phyloP scores from a whole-genome alignment of 306 rosid genomes.

The peach (Prunus persica) region DNA sequence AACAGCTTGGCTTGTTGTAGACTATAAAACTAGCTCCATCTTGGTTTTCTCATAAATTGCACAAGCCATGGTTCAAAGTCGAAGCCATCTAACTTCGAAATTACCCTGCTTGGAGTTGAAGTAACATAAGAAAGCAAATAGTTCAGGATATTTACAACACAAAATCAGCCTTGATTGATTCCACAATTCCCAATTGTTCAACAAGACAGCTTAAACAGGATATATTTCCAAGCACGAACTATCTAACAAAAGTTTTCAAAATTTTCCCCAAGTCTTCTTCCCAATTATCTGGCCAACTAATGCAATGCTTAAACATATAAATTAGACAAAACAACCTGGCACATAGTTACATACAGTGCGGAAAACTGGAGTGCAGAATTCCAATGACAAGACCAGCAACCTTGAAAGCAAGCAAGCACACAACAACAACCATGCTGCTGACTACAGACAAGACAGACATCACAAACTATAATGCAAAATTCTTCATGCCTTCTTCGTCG shows the following conservation, averaged over 20 bases:
- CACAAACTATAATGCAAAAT: slow-evolving; percentile 53
- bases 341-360: slow-evolving; percentile 67
- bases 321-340: slow-evolving; percentile 37
- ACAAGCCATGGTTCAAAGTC: background rate
- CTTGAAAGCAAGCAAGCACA: slow-evolving; percentile 40
- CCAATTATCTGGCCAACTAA: slow-evolving; percentile 42
- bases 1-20: background rate
- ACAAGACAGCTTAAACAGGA: slow-evolving; percentile 40
- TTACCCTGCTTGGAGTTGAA: background rate
- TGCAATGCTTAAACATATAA: slow-evolving; percentile 43
- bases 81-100: background rate
- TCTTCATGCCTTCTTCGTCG: slow-evolving; percentile 51
- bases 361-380: slow-evolving; percentile 46
- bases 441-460: slow-evolving; percentile 54
- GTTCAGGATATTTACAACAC: slow-evolving; percentile 24
- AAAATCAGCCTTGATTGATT: slow-evolving; percentile 43
- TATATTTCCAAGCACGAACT: slow-evolving; percentile 30
- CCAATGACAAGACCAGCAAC: slow-evolving; percentile 59
- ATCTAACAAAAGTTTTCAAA: slow-evolving; percentile 45
- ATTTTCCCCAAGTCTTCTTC: slow-evolving; percentile 44
- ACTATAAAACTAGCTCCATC: background rate
- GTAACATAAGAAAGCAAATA: background rate
- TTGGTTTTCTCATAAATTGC: no score
- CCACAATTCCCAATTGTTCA: slow-evolving; percentile 45
- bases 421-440: slow-evolving; percentile 55